A percentile compares a stretch with the other conserved stretches of the same genome.
Conservation (phyloP, 768 basidiomycete genomes). For the Tricholomella constricta region DNA sequence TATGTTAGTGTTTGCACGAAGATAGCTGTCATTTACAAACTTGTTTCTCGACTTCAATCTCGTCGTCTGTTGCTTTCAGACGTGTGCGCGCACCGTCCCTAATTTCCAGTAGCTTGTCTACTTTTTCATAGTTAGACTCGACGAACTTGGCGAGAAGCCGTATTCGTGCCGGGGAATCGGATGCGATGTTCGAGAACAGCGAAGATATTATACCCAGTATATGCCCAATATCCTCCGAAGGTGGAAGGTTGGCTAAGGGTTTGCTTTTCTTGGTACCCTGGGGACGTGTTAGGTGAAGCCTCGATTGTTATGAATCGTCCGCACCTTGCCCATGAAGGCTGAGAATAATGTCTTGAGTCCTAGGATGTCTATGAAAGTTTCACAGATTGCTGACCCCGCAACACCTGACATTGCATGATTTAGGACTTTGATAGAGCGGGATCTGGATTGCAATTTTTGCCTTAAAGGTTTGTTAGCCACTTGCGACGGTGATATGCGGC, state of each 20-base stretch:
- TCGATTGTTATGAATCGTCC: conserved; percentile 6
- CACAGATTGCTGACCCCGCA: conserved; percentile 68
- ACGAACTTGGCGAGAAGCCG: conserved; percentile 93
- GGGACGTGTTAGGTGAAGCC: conserved; percentile 15
- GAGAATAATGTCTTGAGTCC: conserved; percentile 92
- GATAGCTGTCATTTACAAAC: conserved; percentile 34
- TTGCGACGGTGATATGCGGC: conserved; percentile 4
- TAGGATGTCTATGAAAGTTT: conserved; percentile 82
- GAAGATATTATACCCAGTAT: conserved; percentile 88
- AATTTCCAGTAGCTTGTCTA: conserved; percentile 89
- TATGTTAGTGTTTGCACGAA: background rate
- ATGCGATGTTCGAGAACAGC: conserved; percentile 82
- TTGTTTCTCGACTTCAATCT: conserved; percentile 71
- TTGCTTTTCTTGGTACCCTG: conserved; percentile 70
- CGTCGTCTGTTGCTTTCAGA: conserved; percentile 60
- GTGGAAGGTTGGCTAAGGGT: conserved; percentile 42
- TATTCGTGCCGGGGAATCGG: conserved; percentile 78
- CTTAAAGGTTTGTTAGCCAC: conserved; percentile 38
- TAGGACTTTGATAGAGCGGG: conserved; percentile 86
- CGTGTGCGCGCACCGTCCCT: conserved; percentile 68
- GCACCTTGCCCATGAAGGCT: conserved; percentile 92
- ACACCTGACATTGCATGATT: conserved; percentile 88
- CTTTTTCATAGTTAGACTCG: conserved; percentile 90
- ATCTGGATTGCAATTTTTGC: conserved; percentile 79
- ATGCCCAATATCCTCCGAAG: conserved; percentile 84